Conservation (phyloP, 306 rosid genomes). For the Vigna nakashimae region DNA sequence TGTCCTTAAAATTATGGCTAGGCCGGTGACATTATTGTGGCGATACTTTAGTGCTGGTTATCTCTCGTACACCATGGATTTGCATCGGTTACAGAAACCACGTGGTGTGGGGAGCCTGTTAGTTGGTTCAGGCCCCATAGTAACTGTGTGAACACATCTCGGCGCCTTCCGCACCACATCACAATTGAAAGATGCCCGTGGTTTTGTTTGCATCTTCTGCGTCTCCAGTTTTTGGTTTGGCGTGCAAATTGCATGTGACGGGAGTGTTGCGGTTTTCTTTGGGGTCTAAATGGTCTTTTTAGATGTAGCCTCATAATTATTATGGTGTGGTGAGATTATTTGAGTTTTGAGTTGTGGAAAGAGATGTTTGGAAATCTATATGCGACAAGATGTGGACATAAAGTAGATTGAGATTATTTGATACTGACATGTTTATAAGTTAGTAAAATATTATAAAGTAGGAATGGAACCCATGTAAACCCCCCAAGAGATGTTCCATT, state of each 20-base stretch:
- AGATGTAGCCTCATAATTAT: conserved; percentile 35
- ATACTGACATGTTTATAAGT: conserved; percentile 47
- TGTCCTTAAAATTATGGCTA: background rate
- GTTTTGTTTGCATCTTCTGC: conserved; percentile 46
- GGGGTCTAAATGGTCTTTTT: conserved; percentile 31
- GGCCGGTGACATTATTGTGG: background rate
- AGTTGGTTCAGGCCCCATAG: conserved; percentile 44
- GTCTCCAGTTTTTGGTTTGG: conserved; percentile 26
- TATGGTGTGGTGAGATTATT: conserved; percentile 37
- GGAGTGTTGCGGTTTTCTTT: background rate
- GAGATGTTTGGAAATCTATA: conserved; percentile 48
- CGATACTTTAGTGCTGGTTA: background rate
- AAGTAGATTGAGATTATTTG: conserved; percentile 59
- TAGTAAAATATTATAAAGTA: conserved; percentile 9
- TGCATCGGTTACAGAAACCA: conserved; percentile 40
- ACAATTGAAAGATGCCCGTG: conserved; percentile 33
- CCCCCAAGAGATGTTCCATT: conserved; percentile 26
- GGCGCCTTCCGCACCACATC: background rate
- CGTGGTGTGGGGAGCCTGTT: conserved; percentile 45
- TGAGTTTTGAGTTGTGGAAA: conserved; percentile 46
- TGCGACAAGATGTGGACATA: conserved; percentile 64
- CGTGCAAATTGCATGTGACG: conserved; percentile 40
- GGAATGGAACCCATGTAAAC: conserved; percentile 43
- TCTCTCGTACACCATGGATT: background rate
- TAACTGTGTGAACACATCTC: background rate